Evolutionary conservation across 2,329 filamentous ascomycete genomes (phyloP), one percentile per base, ranked within the genome.

Genomic region (Aureobasidium sp.): DNA sequence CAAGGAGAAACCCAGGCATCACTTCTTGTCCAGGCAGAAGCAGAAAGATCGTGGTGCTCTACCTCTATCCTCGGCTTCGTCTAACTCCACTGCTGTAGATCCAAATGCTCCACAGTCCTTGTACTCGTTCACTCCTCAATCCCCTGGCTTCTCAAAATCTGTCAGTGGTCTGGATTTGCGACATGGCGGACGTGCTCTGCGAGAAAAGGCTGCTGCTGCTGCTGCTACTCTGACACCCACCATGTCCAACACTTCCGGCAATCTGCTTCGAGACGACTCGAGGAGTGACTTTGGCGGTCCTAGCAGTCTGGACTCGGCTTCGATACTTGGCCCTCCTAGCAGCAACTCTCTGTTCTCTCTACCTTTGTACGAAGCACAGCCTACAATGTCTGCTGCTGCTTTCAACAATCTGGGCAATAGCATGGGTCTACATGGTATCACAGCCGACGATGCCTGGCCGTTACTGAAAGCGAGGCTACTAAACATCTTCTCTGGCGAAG

Each of bases 401-500:
- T 75, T 80, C 68, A 71, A 74, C 39, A 75, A 70, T 59, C 69
- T 80, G 7, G 78, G 78, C 3, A 72, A 72, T n/a, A 72, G 75
- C 1, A 80, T 81, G 69, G 79, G 79, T 6, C 67, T 81, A 14
- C 71, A 75, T 29, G 77, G 78, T 5, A 74, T 81, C 48, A 76
- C 77, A 5, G 76, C 78, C 0, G 90, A 94, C 66, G 89, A 94
- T 72, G 90, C 90, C 6, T 94, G 90, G 90, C 89, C 90, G 0
- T 84, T 89, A 62, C 74, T 94, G 21, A 91, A 88, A 72, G 86
- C 88, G 3, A 87, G 89, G 66, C 77, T 94, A 44, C 77, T 93
- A 5, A 83, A 88, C 61, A 84, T 94, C 2, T 95, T 94, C 66
- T 88, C 92, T 66, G 89, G 88, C 34, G 90, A 93, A 69, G 89